Evolutionary conservation across 2,329 filamentous ascomycete species (phyloP).

Genomic region (Clonostachys chloroleuca): DNA sequence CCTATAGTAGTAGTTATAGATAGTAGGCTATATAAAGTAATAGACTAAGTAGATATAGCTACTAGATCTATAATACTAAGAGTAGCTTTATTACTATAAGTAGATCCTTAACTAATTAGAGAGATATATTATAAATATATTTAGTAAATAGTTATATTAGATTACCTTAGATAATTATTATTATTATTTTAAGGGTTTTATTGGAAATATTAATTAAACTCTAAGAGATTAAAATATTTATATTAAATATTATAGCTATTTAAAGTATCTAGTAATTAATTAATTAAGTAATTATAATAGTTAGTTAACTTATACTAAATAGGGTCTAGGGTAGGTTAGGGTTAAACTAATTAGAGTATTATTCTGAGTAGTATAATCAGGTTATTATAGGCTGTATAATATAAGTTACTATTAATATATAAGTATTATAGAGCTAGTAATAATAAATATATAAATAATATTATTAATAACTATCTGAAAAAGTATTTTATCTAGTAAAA

Average conservation of each 20-base stretch:
- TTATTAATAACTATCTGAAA: conserved; percentile 1
- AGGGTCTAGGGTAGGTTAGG: not conserved
- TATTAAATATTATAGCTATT: conserved; percentile 1
- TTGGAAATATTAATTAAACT: not conserved
- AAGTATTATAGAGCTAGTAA: too few species aligned
- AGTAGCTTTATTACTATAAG: too few species aligned
- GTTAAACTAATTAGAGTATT: not conserved
- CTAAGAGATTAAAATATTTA: not conserved
- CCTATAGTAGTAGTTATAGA: too few species aligned
- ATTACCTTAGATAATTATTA: not conserved
- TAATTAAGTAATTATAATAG: not conserved
- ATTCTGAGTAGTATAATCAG: not conserved
- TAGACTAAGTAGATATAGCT: too few species aligned
- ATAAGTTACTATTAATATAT: too few species aligned
- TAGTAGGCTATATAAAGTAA: too few species aligned
- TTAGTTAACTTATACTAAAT: not conserved
- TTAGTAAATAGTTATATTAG: too few species aligned
- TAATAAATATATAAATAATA: too few species aligned
- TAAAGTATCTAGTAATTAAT: conserved; percentile 1
- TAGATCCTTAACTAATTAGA: too few species aligned
- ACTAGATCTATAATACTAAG: too few species aligned
- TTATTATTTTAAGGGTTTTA: not conserved
- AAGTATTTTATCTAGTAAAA: not conserved
- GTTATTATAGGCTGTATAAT: too few species aligned
- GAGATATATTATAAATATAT: too few species aligned